Conservation (phyloP, 192 early-diverging fungal genomes). For the Coemansia sp. region DNA sequence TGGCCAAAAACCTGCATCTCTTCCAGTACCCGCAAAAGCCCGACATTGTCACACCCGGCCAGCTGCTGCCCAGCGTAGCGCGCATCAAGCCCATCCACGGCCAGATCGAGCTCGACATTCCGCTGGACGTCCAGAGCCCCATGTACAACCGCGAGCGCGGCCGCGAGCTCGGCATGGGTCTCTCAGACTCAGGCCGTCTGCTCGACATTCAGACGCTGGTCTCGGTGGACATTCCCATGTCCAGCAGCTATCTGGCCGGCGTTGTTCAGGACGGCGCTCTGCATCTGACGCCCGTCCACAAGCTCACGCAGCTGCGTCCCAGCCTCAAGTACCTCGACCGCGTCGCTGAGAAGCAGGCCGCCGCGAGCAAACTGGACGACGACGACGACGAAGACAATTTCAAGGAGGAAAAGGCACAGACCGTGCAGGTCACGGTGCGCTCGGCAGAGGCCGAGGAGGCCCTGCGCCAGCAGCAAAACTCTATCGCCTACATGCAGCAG, state of each 20-base stretch:
- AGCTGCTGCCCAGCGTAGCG: slow-evolving; percentile 54
- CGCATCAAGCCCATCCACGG: slow-evolving; percentile 83
- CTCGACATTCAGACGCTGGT: slow-evolving; percentile 80
- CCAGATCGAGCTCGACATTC: slow-evolving; percentile 80
- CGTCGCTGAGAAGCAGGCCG: slow-evolving; percentile 73
- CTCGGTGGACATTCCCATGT: slow-evolving; percentile 71
- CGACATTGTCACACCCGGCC: slow-evolving; percentile 44
- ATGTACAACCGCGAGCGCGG: slow-evolving; percentile 79
- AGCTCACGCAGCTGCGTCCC: slow-evolving; percentile 80
- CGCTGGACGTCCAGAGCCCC: slow-evolving; percentile 64
- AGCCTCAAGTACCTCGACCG: slow-evolving; percentile 87
- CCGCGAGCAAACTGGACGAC: slow-evolving; percentile 63
- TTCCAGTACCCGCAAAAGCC: slow-evolving; percentile 77
- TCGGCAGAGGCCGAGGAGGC: slow-evolving; percentile 61
- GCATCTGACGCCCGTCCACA: slow-evolving; percentile 76
- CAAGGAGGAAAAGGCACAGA: slow-evolving; percentile 26
- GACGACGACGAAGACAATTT: slow-evolving; percentile 70
- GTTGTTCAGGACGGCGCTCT: slow-evolving; percentile 76
- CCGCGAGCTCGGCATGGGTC: slow-evolving; percentile 68
- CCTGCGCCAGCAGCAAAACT: slow-evolving; percentile 56
- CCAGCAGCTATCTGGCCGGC: slow-evolving; percentile 82
- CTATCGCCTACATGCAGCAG: slow-evolving; percentile 53
- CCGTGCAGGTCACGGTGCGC: slow-evolving; percentile 55
- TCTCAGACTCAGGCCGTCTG: slow-evolving; percentile 66
- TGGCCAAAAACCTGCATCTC: slow-evolving; percentile 69